These are phyloP conservation scores for Leucocoprinus birnbaumii DNA, from an alignment of 768 basidiomycete genomes.

Conservation along the genomic window DNA sequence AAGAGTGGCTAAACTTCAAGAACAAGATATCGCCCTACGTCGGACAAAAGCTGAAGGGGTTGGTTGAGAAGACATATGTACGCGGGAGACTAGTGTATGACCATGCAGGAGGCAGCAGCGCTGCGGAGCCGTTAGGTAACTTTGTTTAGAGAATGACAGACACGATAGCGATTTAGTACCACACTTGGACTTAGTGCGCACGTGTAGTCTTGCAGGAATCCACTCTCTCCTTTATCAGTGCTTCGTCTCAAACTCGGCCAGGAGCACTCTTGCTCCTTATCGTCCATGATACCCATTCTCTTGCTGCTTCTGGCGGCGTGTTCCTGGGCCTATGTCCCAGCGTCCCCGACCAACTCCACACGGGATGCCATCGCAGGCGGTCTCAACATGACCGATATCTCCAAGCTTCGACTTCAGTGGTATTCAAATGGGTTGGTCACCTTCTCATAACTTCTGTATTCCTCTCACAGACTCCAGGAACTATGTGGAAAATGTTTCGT, in stretches of 20 bases:
- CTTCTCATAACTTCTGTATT: neutral
- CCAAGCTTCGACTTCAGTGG: conserved; percentile 61
- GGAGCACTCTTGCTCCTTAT: neutral
- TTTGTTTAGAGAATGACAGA: conserved; percentile 27
- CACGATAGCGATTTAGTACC: neutral
- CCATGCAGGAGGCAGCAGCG: conserved; percentile 27
- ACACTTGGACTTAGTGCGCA: neutral
- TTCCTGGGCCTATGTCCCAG: conserved; percentile 62
- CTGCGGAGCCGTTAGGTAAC: conserved; percentile 30
- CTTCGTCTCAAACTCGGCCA: neutral
- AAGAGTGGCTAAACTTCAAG: conserved; percentile 78
- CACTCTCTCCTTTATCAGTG: conserved; percentile 3
- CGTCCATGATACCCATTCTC: conserved; percentile 21
- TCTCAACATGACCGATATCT: conserved; percentile 53
- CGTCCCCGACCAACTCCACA: conserved; percentile 67
- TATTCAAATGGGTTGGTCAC: conserved; percentile 44
- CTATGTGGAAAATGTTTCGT: conserved; percentile 53
- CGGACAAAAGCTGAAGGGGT: conserved; percentile 66
- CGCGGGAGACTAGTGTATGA: conserved; percentile 73
- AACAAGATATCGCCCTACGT: conserved; percentile 93
- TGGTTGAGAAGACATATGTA: conserved; percentile 77
- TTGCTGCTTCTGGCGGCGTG: conserved; percentile 14
- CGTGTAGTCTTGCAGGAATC: conserved; percentile 11
- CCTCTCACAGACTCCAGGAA: conserved; percentile 30
- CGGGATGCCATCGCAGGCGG: conserved; percentile 35